These are phyloP conservation scores for Potentilla sterilis DNA, from an alignment of 306 rosid species.

Conservation along the genomic window DNA sequence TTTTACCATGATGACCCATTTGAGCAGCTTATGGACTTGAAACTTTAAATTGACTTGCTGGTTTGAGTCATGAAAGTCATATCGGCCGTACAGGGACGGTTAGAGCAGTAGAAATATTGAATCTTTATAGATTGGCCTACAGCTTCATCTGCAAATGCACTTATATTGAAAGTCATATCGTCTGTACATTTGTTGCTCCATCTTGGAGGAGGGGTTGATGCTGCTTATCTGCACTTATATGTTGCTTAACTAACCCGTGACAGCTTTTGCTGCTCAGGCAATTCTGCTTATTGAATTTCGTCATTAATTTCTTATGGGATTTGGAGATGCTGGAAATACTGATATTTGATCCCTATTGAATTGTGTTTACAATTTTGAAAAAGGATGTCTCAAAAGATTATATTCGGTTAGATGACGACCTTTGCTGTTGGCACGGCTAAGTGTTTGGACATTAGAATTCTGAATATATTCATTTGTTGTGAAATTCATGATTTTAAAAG, in stretches of 20 bases:
- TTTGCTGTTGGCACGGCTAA: neutral
- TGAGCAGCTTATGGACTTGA: constrained; percentile 3
- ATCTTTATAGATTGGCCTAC: neutral
- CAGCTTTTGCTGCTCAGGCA: neutral
- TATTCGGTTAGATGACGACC: neutral
- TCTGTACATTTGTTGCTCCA: neutral
- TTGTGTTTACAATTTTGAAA: neutral
- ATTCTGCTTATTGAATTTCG: neutral
- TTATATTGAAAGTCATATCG: neutral
- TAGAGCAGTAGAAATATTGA: neutral
- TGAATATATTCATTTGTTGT: too few species aligned
- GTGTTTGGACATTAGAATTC: too few species aligned
- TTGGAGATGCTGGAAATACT: neutral
- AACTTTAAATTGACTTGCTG: neutral
- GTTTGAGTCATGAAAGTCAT: neutral
- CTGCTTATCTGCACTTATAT: neutral
- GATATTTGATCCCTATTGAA: neutral
- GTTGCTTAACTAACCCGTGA: neutral
- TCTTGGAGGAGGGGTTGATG: neutral
- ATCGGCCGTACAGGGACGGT: neutral
- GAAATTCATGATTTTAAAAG: too few species aligned
- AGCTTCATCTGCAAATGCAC: constrained; percentile 1
- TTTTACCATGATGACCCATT: constrained; percentile 1
- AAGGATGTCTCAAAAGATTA: neutral
- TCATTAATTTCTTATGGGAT: neutral